Percentiles rank a stretch among this genome's conserved stretches.
These are phyloP conservation scores for Blastomyces emzantsi DNA, from an alignment of 2,329 filamentous ascomycete genomes.

Conservation along the genomic window DNA sequence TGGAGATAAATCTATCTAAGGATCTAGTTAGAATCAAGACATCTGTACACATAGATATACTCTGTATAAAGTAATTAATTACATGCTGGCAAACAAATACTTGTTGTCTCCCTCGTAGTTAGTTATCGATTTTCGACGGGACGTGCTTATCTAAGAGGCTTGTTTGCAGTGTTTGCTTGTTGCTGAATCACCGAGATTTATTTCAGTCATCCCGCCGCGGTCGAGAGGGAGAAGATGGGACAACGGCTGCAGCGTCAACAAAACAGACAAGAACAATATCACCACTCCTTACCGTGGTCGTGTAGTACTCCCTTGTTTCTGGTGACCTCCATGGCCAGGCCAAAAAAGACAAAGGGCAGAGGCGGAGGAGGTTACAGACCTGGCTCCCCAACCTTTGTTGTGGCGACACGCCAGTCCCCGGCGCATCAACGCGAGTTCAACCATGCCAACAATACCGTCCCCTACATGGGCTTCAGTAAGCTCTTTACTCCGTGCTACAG, in stretches of 20 bases:
- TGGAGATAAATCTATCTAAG: background rate
- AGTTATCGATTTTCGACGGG: background rate
- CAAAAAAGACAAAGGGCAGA: background rate
- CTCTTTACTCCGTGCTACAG: background rate
- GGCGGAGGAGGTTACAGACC: background rate
- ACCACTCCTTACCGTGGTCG: background rate
- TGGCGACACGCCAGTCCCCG: background rate
- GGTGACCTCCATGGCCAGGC: background rate
- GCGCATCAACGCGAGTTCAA: background rate
- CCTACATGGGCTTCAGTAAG: conserved; percentile 2
- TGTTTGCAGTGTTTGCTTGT: conserved; percentile 9
- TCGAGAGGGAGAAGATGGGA: background rate
- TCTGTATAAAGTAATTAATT: background rate
- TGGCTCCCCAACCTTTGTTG: background rate
- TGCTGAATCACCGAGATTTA: background rate
- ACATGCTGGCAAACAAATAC: background rate
- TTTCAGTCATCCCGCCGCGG: background rate
- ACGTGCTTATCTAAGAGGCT: background rate
- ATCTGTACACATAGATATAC: background rate
- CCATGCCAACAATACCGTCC: background rate
- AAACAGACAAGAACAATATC: background rate
- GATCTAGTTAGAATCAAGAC: background rate
- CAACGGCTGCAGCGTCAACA: background rate
- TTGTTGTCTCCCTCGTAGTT: background rate
- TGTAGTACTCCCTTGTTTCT: background rate